Evolutionary conservation across 2,329 filamentous ascomycete genomes (phyloP), one percentile per base, ranked within the genome.

Genomic region (Penicillium sp.): DNA sequence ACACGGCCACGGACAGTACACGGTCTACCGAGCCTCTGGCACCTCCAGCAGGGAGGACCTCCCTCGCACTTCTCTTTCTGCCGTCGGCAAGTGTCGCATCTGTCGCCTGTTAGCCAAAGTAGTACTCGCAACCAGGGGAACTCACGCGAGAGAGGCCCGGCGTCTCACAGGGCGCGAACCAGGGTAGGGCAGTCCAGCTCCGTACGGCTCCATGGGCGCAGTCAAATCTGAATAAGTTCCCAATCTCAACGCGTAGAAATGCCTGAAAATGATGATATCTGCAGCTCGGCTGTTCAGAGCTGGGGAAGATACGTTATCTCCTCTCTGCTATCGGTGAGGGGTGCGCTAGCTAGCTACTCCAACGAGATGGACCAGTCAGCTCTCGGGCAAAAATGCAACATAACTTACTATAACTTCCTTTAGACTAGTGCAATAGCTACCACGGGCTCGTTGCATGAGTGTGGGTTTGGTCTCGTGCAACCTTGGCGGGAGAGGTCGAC

Each of bases 21-120:
- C 46, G 46, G 46, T 48, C 46, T 19, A 13, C 46, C 46, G 46
- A 53, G 23, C 31, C 38, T 29, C 26, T 53, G 50, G 5, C 50
- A 53, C 41, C 50, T 26, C 50, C 50, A 53, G 31, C 50, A 53
- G 11, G 50, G 50, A 53, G 31, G 31, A 17, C 50, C 50, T 19
- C 50, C 31, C 26, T 53, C 50, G 23, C 31, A 53, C 13, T 53
- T 53, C 23, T 41, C 50, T 9, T 53, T 53, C 11, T 53, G 50
- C 7, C 31, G n/a, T 53, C 50, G 50, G 23, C 50, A 53, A 9
- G 19, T 53, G 23, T 53, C 31, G 13, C 31, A 53, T 41, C 50
- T 53, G 31, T 5, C 26, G 7, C 13, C 8, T 7, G 50, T 53
- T 13, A 41, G 35, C 15, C 8, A 13, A 13, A 21, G 19, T n/a